phyloP scores from a whole-genome alignment of 805 yeast genomes.

The Hanseniaspora guilliermondii region DNA sequence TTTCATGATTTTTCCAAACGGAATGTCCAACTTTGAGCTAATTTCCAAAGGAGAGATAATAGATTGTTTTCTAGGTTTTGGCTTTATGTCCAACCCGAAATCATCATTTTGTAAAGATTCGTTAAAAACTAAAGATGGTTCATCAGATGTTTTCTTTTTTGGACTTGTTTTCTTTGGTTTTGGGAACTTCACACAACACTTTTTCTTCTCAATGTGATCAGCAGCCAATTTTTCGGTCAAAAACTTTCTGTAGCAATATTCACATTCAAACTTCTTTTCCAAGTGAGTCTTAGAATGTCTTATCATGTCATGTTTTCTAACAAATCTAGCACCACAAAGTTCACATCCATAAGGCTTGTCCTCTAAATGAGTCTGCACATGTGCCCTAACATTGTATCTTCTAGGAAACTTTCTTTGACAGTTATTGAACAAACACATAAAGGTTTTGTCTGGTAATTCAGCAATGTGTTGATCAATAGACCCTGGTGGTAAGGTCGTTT shows the following conservation, averaged over 20 bases:
- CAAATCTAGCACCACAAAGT: slow-evolving; percentile 70
- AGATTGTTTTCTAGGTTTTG: background rate
- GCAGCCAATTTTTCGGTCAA: slow-evolving; percentile 79
- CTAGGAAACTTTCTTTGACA: slow-evolving; percentile 81
- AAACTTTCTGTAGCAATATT: slow-evolving; percentile 84
- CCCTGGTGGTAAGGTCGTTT: slow-evolving; percentile 70
- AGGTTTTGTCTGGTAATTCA: slow-evolving; percentile 68
- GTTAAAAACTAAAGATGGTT: background rate
- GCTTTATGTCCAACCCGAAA: background rate
- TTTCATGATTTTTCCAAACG: slow-evolving; percentile 4
- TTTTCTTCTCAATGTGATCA: slow-evolving; percentile 66
- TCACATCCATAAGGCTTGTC: slow-evolving; percentile 85
- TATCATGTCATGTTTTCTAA: slow-evolving; percentile 85
- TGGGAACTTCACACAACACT: slow-evolving; percentile 60
- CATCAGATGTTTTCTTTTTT: background rate
- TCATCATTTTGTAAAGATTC: background rate
- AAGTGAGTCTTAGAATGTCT: slow-evolving; percentile 82
- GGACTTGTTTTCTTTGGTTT: slow-evolving; percentile 16
- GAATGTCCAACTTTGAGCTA: background rate
- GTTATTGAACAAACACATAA: slow-evolving; percentile 57
- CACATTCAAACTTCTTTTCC: slow-evolving; percentile 60
- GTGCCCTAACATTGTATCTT: slow-evolving; percentile 84
- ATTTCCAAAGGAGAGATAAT: background rate
- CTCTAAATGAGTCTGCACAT: slow-evolving; percentile 89
- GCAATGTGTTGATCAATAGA: slow-evolving; percentile 70